These are phyloP conservation scores for Neotropicomus parvogracilis DNA, from an alignment of 1,284 basidiomycete genomes.

Conservation along the genomic window DNA sequence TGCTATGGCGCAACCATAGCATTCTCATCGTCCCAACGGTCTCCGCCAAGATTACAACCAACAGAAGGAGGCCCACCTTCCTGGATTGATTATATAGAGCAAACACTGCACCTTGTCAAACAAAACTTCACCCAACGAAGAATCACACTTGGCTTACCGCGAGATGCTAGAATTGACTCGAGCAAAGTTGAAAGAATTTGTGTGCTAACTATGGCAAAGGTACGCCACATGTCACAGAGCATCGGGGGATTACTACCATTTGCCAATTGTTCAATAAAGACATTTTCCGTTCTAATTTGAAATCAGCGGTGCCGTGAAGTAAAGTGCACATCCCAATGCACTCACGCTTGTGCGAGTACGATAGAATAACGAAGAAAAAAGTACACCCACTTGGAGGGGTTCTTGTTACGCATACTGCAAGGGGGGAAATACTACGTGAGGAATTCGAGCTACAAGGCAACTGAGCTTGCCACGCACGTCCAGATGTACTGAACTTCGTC, in stretches of 20 bases:
- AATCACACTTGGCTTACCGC: slow-evolving; percentile 15
- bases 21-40: slow-evolving; percentile 1
- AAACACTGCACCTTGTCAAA: slow-evolving; percentile 11
- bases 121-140: not conserved
- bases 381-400: slow-evolving; percentile 24
- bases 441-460: not conserved
- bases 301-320: not conserved
- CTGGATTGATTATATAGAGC: slow-evolving; percentile 25
- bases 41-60: slow-evolving; percentile 16
- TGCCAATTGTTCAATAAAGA: slow-evolving; percentile 1
- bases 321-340: not conserved
- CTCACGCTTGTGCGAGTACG: slow-evolving; percentile 17
- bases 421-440: not conserved
- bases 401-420: slow-evolving; percentile 20
- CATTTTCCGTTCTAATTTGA: slow-evolving; percentile 13
- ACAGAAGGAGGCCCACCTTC: slow-evolving; percentile 12
- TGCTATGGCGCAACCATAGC: not conserved
- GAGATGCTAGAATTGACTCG: slow-evolving; percentile 16
- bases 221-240: slow-evolving; percentile 14
- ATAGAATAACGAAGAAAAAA: slow-evolving; percentile 18
- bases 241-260: slow-evolving; percentile 12
- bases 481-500: slow-evolving; percentile 24
- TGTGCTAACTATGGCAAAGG: slow-evolving; percentile 1
- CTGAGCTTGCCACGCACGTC: slow-evolving; percentile 10
- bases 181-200: slow-evolving; percentile 15